phyloP scores from a whole-genome alignment of 2,329 filamentous ascomycete species.

The Phyllosticta capitalensis region DNA sequence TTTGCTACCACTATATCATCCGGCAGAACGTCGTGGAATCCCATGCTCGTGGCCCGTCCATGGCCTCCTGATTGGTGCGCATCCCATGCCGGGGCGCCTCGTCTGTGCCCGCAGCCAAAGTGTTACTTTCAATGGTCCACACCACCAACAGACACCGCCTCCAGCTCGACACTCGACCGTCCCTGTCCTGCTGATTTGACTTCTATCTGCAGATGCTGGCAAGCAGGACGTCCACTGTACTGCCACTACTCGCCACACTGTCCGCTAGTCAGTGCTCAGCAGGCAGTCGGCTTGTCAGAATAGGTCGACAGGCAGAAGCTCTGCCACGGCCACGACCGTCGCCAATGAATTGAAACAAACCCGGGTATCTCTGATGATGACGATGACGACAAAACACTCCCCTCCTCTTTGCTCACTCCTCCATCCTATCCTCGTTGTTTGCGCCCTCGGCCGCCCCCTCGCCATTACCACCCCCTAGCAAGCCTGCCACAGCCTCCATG shows the following conservation, averaged over 20 bases:
- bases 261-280: no score
- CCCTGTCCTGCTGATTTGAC: no score
- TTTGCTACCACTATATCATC: not conserved
- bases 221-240: no score
- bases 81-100: not conserved
- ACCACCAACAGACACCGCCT: no score
- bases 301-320: not conserved
- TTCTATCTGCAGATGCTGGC: not conserved
- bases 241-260: no score
- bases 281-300: no score
- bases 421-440: conserved; percentile 2
- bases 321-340: not conserved
- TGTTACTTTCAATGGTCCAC: not conserved
- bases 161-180: no score
- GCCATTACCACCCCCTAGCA: not conserved
- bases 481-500: conserved; percentile 22
- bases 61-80: not conserved
- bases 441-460: not conserved
- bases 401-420: not conserved
- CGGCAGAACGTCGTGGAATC: conserved; percentile 1
- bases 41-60: not conserved
- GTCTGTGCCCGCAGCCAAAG: not conserved
- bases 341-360: not conserved
- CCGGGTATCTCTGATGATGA: not conserved
- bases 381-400: no score